Evolutionary conservation across 139 green algal genomes (phyloP), one percentile per base, ranked within the genome.

Genomic region (Asterochloris sp.): DNA sequence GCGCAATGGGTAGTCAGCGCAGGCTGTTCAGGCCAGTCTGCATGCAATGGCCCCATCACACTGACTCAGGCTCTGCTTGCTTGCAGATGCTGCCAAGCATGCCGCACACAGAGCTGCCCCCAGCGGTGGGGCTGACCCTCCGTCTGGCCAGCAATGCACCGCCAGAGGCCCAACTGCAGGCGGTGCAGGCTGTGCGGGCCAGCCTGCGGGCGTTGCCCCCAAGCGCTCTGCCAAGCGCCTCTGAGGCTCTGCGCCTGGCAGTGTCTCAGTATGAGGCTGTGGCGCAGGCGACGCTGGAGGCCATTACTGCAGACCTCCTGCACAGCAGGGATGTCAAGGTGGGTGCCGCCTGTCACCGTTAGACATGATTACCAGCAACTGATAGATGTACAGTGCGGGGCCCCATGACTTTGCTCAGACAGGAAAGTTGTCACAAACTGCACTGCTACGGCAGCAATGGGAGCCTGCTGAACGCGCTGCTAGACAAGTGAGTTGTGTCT

Each of bases 201-300:
- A 74, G 78, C 60, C 69, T 85, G 29, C 61, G 71, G 28, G 38
- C 63, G 62, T 64, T 74, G n/a, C 81, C 74, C 26, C 71, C 75
- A 28, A 76, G 64, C 71, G 74, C 79, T n/a, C 73, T 78, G 10
- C 60, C 77, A 11, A 76, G 86, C 27, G 73, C 76, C n/a, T 76
- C 86, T 74, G 82, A 89, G 24, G 85, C 85, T n/a, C 69, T 89
- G 79, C 84, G 86, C 71, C 71, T 89, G 62, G 86, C 84, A n/a
- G 84, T 87, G 21, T 61, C 81, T 24, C 84, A 90, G 77, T 79
- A 90, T 71, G 13, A 54, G 23, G 76, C 84, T 12, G 76, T 88
- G 29, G 84, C 86, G 14, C 27, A n/a, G 29, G 84, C 80, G 16
- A 82, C 85, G 60, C 80, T 90, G 75, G 77, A 73, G 54, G 84